Base-by-base conservation (phyloP, 2,329 filamentous ascomycete genomes). In the Cladophialophora bantiana region DNA sequence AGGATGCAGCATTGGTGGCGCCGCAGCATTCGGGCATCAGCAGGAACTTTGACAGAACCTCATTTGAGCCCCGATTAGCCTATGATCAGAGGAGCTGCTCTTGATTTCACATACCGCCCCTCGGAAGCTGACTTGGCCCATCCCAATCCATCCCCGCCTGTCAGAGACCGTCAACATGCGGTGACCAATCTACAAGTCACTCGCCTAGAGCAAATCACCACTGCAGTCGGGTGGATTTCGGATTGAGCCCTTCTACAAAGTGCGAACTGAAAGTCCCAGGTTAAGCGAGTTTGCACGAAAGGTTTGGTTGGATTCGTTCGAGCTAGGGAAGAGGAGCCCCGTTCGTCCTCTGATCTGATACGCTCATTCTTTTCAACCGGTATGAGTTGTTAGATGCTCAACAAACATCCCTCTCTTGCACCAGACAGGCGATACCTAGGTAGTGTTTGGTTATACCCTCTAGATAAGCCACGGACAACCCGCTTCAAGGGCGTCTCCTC, bases 141-240 rank as follows among this genome's bases (percentile, higher is more conserved):
- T 40, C 40, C 57, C 65, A 59, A 20, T 54, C 20, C 45, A 55
- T 40, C 40, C 57, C 65, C 62, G 61, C 68, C 68, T 69, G 62
- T 69, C 65, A 69, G 53, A 68, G 54, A 42, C 62, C 26, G 59
- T 50, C 57, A 69, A 69, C 65, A 63, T 67, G 62, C 68, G 68
- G 68, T 69, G 68, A 67, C 65, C 53, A 48, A 66, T 38, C 64
- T 48, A 62, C 52, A 20, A 45, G 50, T 56, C 62, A 65, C 48
- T 54, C 15, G 20, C 13, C 45, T 9, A 3, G 20, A 12, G 45
- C 45, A 50, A 50, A 50, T 50, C 45, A 50, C 18, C 34, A n/a
- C 10, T 45, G 34, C 40, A 38, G 32, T 34, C 10, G 35, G 59
- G 34, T 36, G 53, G 52, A 35, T 53, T 34, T 48, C n/a, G n/a